Evolutionary conservation across 2,329 filamentous ascomycete genomes (phyloP).

Genomic region (Clonostachys chloroleuca): DNA sequence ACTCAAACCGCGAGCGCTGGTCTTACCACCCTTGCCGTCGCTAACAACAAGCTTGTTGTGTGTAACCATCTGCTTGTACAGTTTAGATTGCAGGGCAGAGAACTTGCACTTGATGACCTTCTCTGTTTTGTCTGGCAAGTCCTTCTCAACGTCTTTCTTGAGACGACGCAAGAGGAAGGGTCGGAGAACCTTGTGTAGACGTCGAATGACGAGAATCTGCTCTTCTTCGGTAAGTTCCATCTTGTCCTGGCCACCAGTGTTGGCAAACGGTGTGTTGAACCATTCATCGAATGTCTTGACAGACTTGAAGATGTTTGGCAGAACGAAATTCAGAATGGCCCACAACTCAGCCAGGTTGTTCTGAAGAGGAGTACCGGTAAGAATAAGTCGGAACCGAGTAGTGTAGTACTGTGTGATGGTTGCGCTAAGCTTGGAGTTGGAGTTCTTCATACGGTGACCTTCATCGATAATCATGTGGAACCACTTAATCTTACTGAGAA

Average conservation of each 20-base stretch:
- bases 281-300: conserved; percentile 98
- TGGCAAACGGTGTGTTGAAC: conserved; percentile 99
- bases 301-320: conserved; percentile 98
- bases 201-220: conserved; percentile 94
- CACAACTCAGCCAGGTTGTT: conserved; percentile 96
- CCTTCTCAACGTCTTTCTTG: conserved; percentile 99
- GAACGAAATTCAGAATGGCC: conserved; percentile 97
- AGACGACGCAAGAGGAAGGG: conserved; percentile 97
- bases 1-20: conserved; percentile 87
- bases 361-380: conserved; percentile 94
- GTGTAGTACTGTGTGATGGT: conserved; percentile 94
- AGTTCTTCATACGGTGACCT: conserved; percentile 99
- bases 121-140: conserved; percentile 97
- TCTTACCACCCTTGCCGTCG: conserved; percentile 93
- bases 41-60: conserved; percentile 93
- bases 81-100: conserved; percentile 84
- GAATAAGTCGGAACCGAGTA: conserved; percentile 91
- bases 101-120: conserved; percentile 99
- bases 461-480: conserved; percentile 99
- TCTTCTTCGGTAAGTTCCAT: conserved; percentile 99
- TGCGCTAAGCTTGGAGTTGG: conserved; percentile 89
- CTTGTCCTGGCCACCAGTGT: conserved; percentile 95
- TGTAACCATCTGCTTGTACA: conserved; percentile 96
- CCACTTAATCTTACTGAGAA: conserved; percentile 98
- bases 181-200: conserved; percentile 94